phyloP scores from a whole-genome alignment of 768 basidiomycete genomes.

The Cyclocybe cylindracea region DNA sequence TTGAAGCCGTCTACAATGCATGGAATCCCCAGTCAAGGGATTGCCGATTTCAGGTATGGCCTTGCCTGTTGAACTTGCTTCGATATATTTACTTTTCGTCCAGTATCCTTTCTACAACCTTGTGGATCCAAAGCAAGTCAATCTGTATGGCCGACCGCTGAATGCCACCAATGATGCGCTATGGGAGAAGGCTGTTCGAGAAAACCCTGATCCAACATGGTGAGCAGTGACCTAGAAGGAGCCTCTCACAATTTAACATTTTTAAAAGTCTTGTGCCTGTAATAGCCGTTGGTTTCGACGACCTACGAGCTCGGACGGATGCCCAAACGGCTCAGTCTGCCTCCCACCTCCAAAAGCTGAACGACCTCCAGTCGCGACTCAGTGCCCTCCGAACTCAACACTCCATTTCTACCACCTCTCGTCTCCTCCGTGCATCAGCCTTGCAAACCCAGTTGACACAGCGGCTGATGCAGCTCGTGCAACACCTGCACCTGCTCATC shows the following conservation, averaged over 20 bases:
- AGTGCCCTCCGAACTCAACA: constrained; percentile 62
- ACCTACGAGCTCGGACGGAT: constrained; percentile 76
- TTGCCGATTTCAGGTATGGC: constrained; percentile 78
- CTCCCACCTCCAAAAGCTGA: constrained; percentile 67
- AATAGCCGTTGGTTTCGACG: constrained; percentile 79
- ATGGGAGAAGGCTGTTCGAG: constrained; percentile 78
- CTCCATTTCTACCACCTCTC: constrained; percentile 64
- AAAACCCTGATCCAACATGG: constrained; percentile 84
- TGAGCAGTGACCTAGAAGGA: constrained; percentile 29
- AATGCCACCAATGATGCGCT: constrained; percentile 70
- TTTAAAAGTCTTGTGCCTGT: constrained; percentile 70
- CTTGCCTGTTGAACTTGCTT: not conserved
- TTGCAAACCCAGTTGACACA: constrained; percentile 72
- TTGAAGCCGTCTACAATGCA: constrained; percentile 64
- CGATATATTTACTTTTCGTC: not conserved
- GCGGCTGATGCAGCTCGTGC: constrained; percentile 66
- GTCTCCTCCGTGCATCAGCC: constrained; percentile 61
- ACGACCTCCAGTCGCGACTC: constrained; percentile 70
- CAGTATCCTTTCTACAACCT: constrained; percentile 87
- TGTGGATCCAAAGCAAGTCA: constrained; percentile 68
- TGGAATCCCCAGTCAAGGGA: constrained; percentile 71
- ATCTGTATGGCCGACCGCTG: constrained; percentile 66
- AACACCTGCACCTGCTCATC: constrained; percentile 79
- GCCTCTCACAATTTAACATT: not conserved
- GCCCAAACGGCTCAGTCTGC: constrained; percentile 69